Conservation (phyloP, 2,329 filamentous ascomycete species). For the Teratosphaeria zuluensis region DNA sequence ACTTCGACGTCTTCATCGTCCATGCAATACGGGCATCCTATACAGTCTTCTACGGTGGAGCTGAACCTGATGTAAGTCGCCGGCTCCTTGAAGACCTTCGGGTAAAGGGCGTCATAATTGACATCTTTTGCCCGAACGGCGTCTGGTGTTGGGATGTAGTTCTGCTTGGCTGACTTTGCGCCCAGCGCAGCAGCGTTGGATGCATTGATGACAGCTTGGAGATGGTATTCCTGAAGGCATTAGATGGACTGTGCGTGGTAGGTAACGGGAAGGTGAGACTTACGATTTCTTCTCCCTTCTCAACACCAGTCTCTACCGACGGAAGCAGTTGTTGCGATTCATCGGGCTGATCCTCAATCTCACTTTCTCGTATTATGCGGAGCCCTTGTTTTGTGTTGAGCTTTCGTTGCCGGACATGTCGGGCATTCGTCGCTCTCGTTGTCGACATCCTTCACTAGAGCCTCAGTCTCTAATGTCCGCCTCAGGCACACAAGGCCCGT, state of each 20-base stretch:
- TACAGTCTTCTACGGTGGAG: slow-evolving; percentile 92
- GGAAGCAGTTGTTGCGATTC: slow-evolving; percentile 68
- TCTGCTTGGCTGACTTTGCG: slow-evolving; percentile 45
- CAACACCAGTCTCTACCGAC: slow-evolving; percentile 90
- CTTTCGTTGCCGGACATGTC: slow-evolving; percentile 66
- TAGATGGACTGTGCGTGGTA: not conserved
- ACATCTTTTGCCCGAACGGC: slow-evolving; percentile 50
- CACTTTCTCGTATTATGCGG: slow-evolving; percentile 76
- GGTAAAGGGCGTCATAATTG: slow-evolving; percentile 84
- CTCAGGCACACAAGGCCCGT: slow-evolving; percentile 5
- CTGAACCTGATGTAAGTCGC: slow-evolving; percentile 95
- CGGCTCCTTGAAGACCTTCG: slow-evolving; percentile 68
- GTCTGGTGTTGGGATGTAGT: slow-evolving; percentile 60
- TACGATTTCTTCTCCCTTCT: slow-evolving; percentile 95
- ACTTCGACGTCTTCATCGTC: slow-evolving; percentile 80
- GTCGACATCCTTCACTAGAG: slow-evolving; percentile 11
- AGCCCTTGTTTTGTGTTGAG: slow-evolving; percentile 83
- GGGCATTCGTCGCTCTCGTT: slow-evolving; percentile 26
- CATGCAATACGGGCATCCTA: slow-evolving; percentile 88
- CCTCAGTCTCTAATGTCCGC: not conserved
- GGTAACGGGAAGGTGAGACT: slow-evolving; percentile 38
- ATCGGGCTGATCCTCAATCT: slow-evolving; percentile 74
- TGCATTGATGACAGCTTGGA: slow-evolving; percentile 72
- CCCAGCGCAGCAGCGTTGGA: slow-evolving; percentile 44
- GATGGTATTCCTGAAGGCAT: slow-evolving; percentile 71